Evolutionary conservation across 768 basidiomycete species (phyloP), one percentile per base, ranked within the genome.

Genomic region (Serendipita vermifera): DNA sequence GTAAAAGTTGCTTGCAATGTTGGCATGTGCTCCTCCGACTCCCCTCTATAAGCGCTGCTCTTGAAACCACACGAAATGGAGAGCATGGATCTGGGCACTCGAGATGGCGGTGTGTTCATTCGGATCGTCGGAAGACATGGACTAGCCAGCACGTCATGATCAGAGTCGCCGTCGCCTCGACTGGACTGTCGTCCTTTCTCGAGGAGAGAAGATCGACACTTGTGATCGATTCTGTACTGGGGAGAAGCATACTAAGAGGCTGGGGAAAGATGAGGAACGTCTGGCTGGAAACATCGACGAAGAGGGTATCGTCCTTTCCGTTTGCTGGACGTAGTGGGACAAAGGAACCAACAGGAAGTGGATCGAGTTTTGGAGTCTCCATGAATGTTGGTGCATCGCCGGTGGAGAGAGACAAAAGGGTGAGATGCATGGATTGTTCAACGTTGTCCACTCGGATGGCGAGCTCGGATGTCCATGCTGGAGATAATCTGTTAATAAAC

Each of bases 111-210:
- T 15, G 17, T n/a, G n/a, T n/a, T 29, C 46, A 51, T 9, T 29
- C 46, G n/a, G 29, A 29, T 51, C 15, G 22, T 9, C 46, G 46
- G 27, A 20, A n/a, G 11, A 51, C 9, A n/a, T 51, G 46, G 1
- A 51, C 46, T 29, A 51, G 20, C 46, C 46, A 51, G n/a, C 46
- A 51, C 9, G 46, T 51, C n/a, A n/a, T n/a, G n/a, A n/a, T n/a
- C n/a, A n/a, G n/a, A 15, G 46, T 26, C 15, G 46, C 7, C 7
- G 22, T 11, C 4, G 17, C 11, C 11, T 51, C 46, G 9, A 9
- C 35, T 9, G 46, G 7, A 29, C 29, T 15, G 31, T 15, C n/a
- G 9, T 26, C 20, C 20, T 22, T 20, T n/a, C n/a, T n/a, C n/a
- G n/a, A n/a, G 6, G 46, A 22, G 20, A 51, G 27, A 29, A 51